Evolutionary conservation across 495 filamentous ascomycete genomes (phyloP).

Genomic region (Wilcoxina mikolae): DNA sequence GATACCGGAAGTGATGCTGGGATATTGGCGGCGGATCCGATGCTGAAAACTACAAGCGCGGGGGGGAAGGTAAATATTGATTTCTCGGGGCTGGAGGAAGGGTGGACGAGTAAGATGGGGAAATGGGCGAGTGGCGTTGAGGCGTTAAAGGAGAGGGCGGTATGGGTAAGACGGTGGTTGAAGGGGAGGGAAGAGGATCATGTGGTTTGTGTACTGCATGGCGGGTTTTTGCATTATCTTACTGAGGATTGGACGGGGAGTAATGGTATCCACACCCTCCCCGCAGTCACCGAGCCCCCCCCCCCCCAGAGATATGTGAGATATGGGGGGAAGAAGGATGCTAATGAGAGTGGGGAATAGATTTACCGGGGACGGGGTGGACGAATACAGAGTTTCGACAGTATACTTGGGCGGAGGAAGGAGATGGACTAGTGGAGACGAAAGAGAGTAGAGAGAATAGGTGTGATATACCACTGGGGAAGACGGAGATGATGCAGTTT

Average conservation of each 20-base stretch:
- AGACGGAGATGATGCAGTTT: conserved; percentile 17
- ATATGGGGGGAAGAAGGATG: neutral
- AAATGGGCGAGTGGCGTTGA: conserved; percentile 45
- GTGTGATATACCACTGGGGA: conserved; percentile 33
- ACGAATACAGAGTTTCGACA: conserved; percentile 66
- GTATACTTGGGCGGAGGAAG: conserved; percentile 48
- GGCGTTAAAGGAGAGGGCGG: conserved; percentile 49
- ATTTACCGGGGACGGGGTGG: conserved; percentile 60
- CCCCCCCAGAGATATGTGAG: neutral
- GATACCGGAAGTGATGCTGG: conserved; percentile 53
- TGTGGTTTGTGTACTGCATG: conserved; percentile 63
- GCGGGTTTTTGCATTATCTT: conserved; percentile 59
- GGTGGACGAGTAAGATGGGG: conserved; percentile 56
- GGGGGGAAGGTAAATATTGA: conserved; percentile 55
- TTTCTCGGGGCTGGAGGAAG: conserved; percentile 28
- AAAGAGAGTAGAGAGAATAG: conserved; percentile 46
- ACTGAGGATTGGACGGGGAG: conserved; percentile 65
- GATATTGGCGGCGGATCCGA: conserved; percentile 45
- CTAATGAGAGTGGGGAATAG: conserved; percentile 4
- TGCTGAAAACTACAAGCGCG: conserved; percentile 28
- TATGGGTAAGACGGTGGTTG: conserved; percentile 51
- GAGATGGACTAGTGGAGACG: conserved; percentile 43
- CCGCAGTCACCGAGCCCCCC: neutral
- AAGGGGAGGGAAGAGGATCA: conserved; percentile 37
- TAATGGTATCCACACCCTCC: conserved; percentile 15